Conservation (phyloP, 768 basidiomycete species). For the Clathrus columnatus region DNA sequence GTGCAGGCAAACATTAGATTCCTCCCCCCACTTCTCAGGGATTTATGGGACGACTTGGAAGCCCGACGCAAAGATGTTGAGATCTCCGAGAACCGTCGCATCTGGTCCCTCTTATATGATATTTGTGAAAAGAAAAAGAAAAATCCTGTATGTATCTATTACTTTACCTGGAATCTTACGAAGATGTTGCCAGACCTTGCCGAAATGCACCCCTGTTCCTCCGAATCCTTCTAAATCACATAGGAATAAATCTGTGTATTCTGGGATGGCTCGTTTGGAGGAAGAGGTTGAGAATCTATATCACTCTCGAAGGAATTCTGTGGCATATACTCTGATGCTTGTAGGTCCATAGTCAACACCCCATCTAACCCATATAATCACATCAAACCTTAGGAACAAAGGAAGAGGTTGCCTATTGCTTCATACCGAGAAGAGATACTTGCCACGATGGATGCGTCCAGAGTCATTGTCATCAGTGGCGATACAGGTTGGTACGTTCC, state of each 20-base stretch:
- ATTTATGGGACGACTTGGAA: constrained; percentile 91
- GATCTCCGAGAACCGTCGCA: constrained; percentile 52
- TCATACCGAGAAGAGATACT: constrained; percentile 68
- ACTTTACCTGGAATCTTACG: background rate
- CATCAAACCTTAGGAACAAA: constrained; percentile 43
- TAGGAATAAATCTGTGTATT: background rate
- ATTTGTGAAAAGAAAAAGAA: constrained; percentile 42
- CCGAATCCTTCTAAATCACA: background rate
- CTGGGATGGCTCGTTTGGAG: background rate
- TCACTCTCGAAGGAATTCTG: constrained; percentile 47
- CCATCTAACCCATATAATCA: constrained; percentile 1
- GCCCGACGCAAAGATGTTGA: constrained; percentile 46
- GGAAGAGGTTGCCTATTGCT: constrained; percentile 80
- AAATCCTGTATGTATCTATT: background rate
- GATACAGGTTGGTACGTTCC: constrained; percentile 60
- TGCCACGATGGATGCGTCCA: constrained; percentile 56
- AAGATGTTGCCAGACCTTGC: background rate
- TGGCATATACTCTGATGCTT: constrained; percentile 82
- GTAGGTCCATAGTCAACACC: constrained; percentile 34
- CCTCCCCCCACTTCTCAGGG: constrained; percentile 75
- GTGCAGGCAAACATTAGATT: constrained; percentile 59
- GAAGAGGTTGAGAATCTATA: constrained; percentile 46
- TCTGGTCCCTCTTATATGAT: constrained; percentile 61
- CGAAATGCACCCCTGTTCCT: background rate
- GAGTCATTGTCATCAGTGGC: constrained; percentile 81